Evolutionary conservation across 2,329 filamentous ascomycete species (phyloP).

Genomic region (Corynespora cassiicola): DNA sequence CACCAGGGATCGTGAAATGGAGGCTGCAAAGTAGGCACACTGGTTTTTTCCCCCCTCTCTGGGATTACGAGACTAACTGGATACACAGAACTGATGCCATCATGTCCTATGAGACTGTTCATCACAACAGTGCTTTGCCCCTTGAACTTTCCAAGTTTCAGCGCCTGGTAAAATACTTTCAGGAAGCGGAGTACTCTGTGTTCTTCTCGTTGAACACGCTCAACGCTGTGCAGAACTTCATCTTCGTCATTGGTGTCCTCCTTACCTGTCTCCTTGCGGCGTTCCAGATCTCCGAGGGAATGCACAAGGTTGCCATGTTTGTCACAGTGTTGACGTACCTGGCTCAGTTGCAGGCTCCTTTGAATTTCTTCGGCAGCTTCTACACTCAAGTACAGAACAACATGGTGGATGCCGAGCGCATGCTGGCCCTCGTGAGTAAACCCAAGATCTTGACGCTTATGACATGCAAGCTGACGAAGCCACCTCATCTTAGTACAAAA

Average conservation of each 20-base stretch:
- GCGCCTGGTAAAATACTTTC: constrained; percentile 4
- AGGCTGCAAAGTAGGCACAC: constrained; percentile 49
- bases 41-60: no score
- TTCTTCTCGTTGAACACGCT: constrained; percentile 13
- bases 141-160: constrained; percentile 7
- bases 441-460: background rate
- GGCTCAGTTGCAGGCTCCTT: constrained; percentile 16
- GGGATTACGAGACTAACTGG: constrained; percentile 1
- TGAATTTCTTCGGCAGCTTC: constrained; percentile 18
- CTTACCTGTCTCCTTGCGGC: constrained; percentile 9
- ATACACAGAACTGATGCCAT: constrained; percentile 52
- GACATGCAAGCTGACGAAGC: no score
- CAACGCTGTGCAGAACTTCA: constrained; percentile 12
- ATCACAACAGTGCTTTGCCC: constrained; percentile 12
- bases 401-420: constrained; percentile 17
- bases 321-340: constrained; percentile 14
- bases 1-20: constrained; percentile 54
- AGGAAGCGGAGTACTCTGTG: constrained; percentile 12
- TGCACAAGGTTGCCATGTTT: constrained; percentile 14
- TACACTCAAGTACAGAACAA: constrained; percentile 18
- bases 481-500: no score
- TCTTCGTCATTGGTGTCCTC: constrained; percentile 10
- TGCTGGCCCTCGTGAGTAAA: constrained; percentile 13
- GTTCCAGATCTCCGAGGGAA: constrained; percentile 8
- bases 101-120: constrained; percentile 50